Base-by-base conservation (phyloP, 2,329 filamentous ascomycete genomes). In the Claviceps maximensis region DNA sequence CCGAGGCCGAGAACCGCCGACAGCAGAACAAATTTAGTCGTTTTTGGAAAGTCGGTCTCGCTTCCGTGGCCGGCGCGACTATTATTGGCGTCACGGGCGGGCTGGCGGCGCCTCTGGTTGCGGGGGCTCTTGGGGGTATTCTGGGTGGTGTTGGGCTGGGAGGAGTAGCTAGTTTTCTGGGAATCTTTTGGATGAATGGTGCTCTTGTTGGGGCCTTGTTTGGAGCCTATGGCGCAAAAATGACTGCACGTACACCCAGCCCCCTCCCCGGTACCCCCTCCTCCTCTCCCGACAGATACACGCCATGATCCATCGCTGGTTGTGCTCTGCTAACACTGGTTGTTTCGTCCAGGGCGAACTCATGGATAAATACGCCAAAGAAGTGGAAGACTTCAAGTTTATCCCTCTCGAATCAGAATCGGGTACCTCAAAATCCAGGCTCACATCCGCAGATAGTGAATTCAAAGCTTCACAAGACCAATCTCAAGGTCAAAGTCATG, bases 61-160 rank as follows among this genome's bases (percentile, higher is more conserved):
- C 90, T 0, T 87, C 86, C 9, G 88, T 94, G 0, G 89, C 88
- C 0, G 91, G 91, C 12, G 91, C 91, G 1, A 87, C 87, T 0
- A 73, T 95, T 1, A 90, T 96, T n/a, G 90, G 90, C 6, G 79
- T 96, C 3, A 95, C 89, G 0, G 90, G 90, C 19, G 90, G 90
- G 2, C 74, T 95, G n/a, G 90, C 90, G 1, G 89, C 90, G 0
- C 90, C 90, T 0, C 74, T 95, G 0, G 84, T 95, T 15, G 90
- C 90, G 4, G 89, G 89, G 4, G 89, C 89, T 0, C 76, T 96
- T 15, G 89, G 89, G 2, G 84, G 84, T 1, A 75, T 95, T 2
- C 87, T 95, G 79, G 87, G 89, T 15, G 87, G 87, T 0, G 77
- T 95, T 1, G 90, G 90, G 0, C 73, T 95, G 1, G 90, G 89